phyloP scores from a whole-genome alignment of 805 yeast species.

The Myxozyma udenii region DNA sequence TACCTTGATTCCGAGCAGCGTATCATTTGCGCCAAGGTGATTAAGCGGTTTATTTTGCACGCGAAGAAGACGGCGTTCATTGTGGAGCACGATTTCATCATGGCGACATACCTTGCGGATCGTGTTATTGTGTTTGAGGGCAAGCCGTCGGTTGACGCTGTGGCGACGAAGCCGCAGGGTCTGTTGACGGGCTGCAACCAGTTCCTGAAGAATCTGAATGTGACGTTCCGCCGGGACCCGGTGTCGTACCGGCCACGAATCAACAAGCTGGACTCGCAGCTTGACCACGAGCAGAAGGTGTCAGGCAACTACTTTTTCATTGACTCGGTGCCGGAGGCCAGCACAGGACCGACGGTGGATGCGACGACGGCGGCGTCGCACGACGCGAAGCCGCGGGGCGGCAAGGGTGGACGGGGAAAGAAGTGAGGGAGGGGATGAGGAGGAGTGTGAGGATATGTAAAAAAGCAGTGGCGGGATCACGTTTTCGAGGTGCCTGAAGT shows the following conservation, averaged over 20 bases:
- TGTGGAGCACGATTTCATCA: conserved; percentile 99
- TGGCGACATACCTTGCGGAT: conserved; percentile 99
- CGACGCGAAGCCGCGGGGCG: not conserved
- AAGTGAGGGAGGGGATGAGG: too few relatives aligned
- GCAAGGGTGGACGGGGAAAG: not conserved
- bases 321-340: conserved; percentile 44
- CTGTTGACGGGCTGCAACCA: conserved; percentile 95
- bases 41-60: conserved; percentile 92
- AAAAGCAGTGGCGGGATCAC: too few relatives aligned
- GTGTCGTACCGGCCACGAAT: conserved; percentile 97
- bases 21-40: conserved; percentile 97
- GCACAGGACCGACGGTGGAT: conserved; percentile 5
- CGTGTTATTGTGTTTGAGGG: conserved; percentile 98
- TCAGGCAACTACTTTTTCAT: conserved; percentile 94
- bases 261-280: conserved; percentile 94
- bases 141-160: conserved; percentile 77
- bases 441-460: too few relatives aligned
- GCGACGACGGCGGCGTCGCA: not conserved
- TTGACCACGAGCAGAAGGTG: conserved; percentile 90
- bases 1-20: conserved; percentile 99
- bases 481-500: too few relatives aligned
- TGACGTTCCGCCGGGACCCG: conserved; percentile 99
- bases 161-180: conserved; percentile 86
- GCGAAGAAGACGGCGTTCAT: conserved; percentile 98
- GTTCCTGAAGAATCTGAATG: conserved; percentile 94